Conservation (phyloP, 192 early-diverging fungal genomes). For the Linnemannia hyalina region DNA sequence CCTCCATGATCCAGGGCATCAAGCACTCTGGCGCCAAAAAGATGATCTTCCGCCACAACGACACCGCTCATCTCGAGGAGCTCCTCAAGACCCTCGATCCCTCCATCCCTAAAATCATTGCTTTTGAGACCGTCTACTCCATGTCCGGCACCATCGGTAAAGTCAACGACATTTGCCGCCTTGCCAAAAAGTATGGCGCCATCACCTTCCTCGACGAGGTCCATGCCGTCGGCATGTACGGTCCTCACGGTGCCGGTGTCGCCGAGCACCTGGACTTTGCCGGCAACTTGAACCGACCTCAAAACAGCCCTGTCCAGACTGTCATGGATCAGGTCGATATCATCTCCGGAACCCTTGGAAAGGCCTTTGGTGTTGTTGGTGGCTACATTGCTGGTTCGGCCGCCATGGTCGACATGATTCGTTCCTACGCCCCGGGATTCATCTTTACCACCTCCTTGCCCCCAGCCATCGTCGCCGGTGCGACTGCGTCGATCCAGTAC, state of each 20-base stretch:
- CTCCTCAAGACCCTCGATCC: constrained; percentile 84
- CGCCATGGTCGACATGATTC: constrained; percentile 92
- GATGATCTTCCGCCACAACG: constrained; percentile 92
- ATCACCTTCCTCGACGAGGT: constrained; percentile 98
- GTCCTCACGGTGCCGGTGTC: constrained; percentile 91
- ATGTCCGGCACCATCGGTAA: constrained; percentile 96
- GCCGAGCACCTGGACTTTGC: constrained; percentile 93
- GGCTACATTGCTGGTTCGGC: constrained; percentile 96
- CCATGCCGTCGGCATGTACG: constrained; percentile 99
- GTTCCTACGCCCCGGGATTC: constrained; percentile 98
- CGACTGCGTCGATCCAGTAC: constrained; percentile 93
- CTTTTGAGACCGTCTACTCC: constrained; percentile 97
- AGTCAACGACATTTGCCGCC: constrained; percentile 88
- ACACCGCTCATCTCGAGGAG: constrained; percentile 89
- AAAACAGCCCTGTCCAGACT: constrained; percentile 59
- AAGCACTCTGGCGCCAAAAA: constrained; percentile 89
- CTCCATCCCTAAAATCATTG: constrained; percentile 93
- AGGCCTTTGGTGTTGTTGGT: constrained; percentile 97
- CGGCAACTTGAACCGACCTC: constrained; percentile 68
- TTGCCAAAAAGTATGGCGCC: constrained; percentile 96
- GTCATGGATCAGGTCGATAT: constrained; percentile 93
- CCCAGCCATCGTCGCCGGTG: constrained; percentile 91
- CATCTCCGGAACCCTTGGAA: constrained; percentile 96
- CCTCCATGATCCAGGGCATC: constrained; percentile 99
- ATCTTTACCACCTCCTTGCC: constrained; percentile 99